These are phyloP conservation scores for Micractinium sp. DNA, from an alignment of 139 green algal genomes.

Conservation along the genomic window DNA sequence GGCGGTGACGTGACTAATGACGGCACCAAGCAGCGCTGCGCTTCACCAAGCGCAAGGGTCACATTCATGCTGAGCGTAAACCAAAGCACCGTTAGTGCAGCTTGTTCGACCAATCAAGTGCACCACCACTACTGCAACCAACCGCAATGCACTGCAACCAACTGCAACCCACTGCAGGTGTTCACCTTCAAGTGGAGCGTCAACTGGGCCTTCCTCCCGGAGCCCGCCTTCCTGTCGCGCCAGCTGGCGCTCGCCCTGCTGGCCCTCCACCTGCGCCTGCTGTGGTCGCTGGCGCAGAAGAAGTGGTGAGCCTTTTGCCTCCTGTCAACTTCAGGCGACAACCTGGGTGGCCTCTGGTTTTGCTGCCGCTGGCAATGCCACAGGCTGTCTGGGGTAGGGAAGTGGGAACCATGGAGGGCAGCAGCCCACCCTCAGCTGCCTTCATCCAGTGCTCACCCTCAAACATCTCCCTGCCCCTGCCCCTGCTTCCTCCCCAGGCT, in stretches of 20 bases:
- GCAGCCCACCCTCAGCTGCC: no score
- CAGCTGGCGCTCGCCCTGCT: slow-evolving; percentile 67
- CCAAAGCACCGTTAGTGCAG: no score
- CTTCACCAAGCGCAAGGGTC: no score
- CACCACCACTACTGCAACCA: no score
- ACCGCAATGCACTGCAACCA: not conserved
- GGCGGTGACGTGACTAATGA: no score
- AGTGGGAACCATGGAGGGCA: no score
- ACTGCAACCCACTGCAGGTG: not conserved
- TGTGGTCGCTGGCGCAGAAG: slow-evolving; percentile 63
- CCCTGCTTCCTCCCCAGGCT: not conserved
- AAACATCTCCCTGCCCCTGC: not conserved
- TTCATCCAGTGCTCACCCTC: not conserved
- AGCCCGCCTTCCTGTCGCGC: slow-evolving; percentile 70
- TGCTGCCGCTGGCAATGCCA: no score
- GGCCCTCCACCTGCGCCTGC: slow-evolving; percentile 58
- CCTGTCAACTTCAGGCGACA: not conserved
- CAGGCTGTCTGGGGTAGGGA: not conserved
- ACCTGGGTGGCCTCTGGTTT: not conserved
- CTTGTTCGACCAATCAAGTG: no score
- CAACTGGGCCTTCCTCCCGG: slow-evolving; percentile 86
- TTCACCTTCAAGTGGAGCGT: slow-evolving; percentile 87
- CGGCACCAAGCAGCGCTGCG: no score
- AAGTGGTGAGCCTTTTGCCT: slow-evolving; percentile 50
- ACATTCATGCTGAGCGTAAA: no score